Evolutionary conservation across 345 rosid species (phyloP).

Genomic region (thale cress (Arabidopsis thaliana)): DNA sequence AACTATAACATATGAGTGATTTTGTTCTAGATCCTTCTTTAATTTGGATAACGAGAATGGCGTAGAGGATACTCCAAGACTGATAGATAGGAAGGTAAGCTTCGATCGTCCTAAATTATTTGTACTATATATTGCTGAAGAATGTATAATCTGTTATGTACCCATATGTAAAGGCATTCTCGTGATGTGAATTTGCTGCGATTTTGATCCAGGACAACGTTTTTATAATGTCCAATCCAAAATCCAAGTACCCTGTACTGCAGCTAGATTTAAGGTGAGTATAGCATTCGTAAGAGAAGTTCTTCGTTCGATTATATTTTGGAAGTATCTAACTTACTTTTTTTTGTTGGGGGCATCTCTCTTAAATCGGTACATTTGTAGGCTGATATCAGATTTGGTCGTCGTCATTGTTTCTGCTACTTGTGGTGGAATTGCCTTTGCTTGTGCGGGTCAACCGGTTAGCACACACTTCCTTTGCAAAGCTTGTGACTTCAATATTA

Average conservation of each 20-base stretch:
- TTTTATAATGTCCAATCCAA: constrained; percentile 94
- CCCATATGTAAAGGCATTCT: not conserved
- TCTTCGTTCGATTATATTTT: not conserved
- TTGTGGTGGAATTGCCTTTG: constrained; percentile 99
- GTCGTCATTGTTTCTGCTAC: constrained; percentile 98
- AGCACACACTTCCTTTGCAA: constrained; percentile 42
- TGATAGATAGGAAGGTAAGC: constrained; percentile 86
- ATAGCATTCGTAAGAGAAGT: constrained; percentile 8
- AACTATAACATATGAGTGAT: constrained; percentile 42
- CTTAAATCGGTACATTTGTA: constrained; percentile 48
- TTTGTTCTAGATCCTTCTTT: constrained; percentile 72
- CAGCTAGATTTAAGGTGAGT: constrained; percentile 88
- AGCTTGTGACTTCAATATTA: constrained; percentile 22
- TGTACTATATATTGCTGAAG: not conserved
- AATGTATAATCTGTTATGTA: not conserved
- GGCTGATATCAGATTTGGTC: constrained; percentile 96
- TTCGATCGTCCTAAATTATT: constrained; percentile 2
- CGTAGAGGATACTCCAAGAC: constrained; percentile 83
- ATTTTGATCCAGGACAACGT: constrained; percentile 77
- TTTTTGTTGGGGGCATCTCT: constrained; percentile 32
- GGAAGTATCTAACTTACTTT: not conserved
- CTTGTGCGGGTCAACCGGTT: constrained; percentile 99
- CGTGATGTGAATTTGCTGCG: constrained; percentile 14
- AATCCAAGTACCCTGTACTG: constrained; percentile 92
- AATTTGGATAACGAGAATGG: constrained; percentile 88